phyloP scores from a whole-genome alignment of 2,329 filamentous ascomycete genomes.

The Talaromyces albobiverticillius region DNA sequence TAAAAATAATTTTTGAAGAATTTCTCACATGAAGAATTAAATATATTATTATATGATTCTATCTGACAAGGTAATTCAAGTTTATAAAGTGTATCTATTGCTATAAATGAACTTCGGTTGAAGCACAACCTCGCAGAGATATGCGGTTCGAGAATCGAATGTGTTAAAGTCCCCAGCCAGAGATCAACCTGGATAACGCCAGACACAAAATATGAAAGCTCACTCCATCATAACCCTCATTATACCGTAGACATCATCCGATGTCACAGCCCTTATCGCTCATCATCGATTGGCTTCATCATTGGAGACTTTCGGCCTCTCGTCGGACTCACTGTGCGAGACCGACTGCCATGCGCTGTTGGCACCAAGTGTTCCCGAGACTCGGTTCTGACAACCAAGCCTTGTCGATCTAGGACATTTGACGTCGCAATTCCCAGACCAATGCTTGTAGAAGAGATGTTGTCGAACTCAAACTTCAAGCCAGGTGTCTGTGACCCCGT shows the following conservation, averaged over 20 bases:
- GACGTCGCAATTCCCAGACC: conserved; percentile 31
- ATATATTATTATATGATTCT: too few relatives aligned
- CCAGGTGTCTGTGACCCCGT: conserved; percentile 26
- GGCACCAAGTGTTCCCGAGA: conserved; percentile 73
- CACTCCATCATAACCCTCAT: background rate
- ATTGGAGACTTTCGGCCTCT: conserved; percentile 35
- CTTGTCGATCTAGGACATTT: conserved; percentile 60
- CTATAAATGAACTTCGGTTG: too few relatives aligned
- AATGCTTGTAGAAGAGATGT: conserved; percentile 38
- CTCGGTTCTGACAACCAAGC: conserved; percentile 77
- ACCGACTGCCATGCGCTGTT: conserved; percentile 46
- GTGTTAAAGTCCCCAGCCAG: background rate
- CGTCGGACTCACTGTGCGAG: conserved; percentile 50
- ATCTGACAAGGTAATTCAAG: too few relatives aligned
- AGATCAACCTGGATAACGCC: background rate
- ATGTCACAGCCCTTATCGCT: conserved; percentile 22
- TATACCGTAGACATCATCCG: background rate
- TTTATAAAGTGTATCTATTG: too few relatives aligned
- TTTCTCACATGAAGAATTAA: too few relatives aligned
- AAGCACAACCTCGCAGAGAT: conserved; percentile 2
- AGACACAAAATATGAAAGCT: background rate
- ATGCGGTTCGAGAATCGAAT: background rate
- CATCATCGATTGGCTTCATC: conserved; percentile 34
- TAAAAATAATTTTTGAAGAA: too few relatives aligned
- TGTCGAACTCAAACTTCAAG: conserved; percentile 39